phyloP scores from a whole-genome alignment of 768 basidiomycete species.

The Boletus eberwhitei region DNA sequence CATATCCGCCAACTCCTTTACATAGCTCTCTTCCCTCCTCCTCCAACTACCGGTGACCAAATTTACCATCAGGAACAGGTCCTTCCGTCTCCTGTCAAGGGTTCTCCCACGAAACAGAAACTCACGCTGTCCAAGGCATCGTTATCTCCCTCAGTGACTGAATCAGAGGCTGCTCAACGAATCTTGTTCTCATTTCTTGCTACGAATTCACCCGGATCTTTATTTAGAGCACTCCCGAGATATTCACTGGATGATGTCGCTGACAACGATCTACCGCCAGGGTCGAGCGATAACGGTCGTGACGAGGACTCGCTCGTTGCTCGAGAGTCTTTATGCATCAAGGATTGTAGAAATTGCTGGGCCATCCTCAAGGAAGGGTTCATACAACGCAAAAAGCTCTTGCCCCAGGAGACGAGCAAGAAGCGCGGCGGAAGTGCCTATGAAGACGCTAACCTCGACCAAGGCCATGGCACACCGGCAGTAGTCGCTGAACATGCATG shows the following conservation, averaged over 20 bases:
- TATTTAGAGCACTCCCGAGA: constrained; percentile 54
- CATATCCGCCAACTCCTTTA: constrained; percentile 69
- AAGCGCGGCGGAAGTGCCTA: constrained; percentile 32
- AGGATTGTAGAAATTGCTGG: constrained; percentile 57
- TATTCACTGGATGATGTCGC: constrained; percentile 32
- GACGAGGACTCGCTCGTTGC: constrained; percentile 57
- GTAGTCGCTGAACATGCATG: constrained; percentile 63
- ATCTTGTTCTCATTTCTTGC: constrained; percentile 52
- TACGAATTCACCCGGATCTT: constrained; percentile 53
- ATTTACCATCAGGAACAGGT: constrained; percentile 19
- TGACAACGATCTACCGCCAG: constrained; percentile 1
- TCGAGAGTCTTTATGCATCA: constrained; percentile 51
- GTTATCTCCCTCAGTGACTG: constrained; percentile 41
- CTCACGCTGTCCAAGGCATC: constrained; percentile 39
- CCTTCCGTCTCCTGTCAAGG: constrained; percentile 34
- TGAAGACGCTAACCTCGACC: constrained; percentile 24
- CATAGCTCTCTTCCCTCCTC: constrained; percentile 62
- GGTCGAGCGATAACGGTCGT: constrained; percentile 29
- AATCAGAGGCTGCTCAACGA: constrained; percentile 49
- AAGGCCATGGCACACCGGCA: constrained; percentile 13
- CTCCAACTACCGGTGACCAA: constrained; percentile 13
- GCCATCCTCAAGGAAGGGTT: constrained; percentile 55
- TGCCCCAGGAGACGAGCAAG: constrained; percentile 20
- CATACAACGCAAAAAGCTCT: constrained; percentile 35
- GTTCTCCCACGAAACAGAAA: constrained; percentile 50